Percentiles rank a stretch among this genome's conserved stretches.
Conservation (phyloP, 163 green algal species). For the Chlamydomonas reinhardtii region DNA sequence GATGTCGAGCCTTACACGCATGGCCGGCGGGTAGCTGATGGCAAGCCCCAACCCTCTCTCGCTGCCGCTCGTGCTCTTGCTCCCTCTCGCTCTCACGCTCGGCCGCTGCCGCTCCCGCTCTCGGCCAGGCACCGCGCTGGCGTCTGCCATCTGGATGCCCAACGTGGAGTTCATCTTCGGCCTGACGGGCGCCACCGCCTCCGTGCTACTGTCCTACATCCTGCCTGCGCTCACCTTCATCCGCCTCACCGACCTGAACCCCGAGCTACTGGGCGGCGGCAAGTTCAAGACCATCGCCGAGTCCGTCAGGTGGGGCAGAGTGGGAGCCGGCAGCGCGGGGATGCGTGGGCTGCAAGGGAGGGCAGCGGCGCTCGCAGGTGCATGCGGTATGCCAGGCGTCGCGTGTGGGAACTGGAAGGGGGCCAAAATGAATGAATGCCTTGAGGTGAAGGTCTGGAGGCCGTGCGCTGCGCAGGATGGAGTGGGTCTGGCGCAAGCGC, state of each 20-base stretch:
- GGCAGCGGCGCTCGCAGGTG: no score
- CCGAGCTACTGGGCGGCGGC: slow-evolving; percentile 55
- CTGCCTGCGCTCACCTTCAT: slow-evolving; percentile 84
- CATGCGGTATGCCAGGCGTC: no score
- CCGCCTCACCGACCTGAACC: slow-evolving; percentile 51
- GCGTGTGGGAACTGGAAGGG: no score
- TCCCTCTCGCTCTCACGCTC: not conserved
- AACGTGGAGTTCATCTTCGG: slow-evolving; percentile 92
- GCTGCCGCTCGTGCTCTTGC: no score
- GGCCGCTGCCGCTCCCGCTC: no score
- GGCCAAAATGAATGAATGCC: no score
- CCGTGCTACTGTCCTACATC: slow-evolving; percentile 86
- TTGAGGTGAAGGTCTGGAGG: not conserved
- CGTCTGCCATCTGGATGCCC: slow-evolving; percentile 73
- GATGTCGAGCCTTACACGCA: no score
- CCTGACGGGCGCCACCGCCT: slow-evolving; percentile 83
- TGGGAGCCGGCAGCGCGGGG: no score
- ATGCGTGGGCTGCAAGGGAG: no score
- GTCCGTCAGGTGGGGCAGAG: slow-evolving; percentile 14
- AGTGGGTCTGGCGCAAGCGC: slow-evolving; percentile 65
- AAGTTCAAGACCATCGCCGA: slow-evolving; percentile 39
- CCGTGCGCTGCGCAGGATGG: not conserved
- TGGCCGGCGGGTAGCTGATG: no score
- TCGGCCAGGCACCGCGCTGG: slow-evolving; percentile 44
- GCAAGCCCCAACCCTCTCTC: no score